These are phyloP conservation scores for Aspergillus uvarum DNA, from an alignment of 2,329 filamentous ascomycete genomes.

Conservation along the genomic window DNA sequence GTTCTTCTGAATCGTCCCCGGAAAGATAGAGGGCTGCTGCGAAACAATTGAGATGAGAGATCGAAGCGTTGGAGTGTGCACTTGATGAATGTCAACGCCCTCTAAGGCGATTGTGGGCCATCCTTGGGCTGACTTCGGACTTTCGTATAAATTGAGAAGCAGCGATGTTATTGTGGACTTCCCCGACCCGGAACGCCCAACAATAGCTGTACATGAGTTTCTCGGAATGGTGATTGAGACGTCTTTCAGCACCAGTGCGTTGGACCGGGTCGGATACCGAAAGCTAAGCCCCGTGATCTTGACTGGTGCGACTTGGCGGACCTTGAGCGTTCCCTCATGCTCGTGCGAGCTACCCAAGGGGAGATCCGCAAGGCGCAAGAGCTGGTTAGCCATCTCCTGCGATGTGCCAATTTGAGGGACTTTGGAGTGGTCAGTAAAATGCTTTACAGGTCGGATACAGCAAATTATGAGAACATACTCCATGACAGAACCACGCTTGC, in stretches of 20 bases:
- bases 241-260: conserved; percentile 57
- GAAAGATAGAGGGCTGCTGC: conserved; percentile 64
- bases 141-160: conserved; percentile 68
- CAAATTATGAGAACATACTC: conserved; percentile 36
- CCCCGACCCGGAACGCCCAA: conserved; percentile 82
- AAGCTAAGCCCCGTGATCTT: conserved; percentile 67
- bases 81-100: conserved; percentile 54
- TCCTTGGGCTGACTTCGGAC: conserved; percentile 23
- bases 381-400: conserved; percentile 67
- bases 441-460: background rate
- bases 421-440: conserved; percentile 18
- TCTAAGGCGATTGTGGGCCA: conserved; percentile 52
- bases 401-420: conserved; percentile 78
- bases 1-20: conserved; percentile 44
- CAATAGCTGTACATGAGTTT: conserved; percentile 71
- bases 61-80: conserved; percentile 63
- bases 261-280: conserved; percentile 63
- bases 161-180: conserved; percentile 82
- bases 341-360: conserved; percentile 59
- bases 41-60: conserved; percentile 60
- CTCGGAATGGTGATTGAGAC: conserved; percentile 65
- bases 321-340: conserved; percentile 49
- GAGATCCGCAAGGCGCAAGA: conserved; percentile 69
- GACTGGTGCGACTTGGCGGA: conserved; percentile 51
- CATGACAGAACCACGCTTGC: conserved; percentile 68